phyloP scores from a whole-genome alignment of 345 rosid species.

The Ceriops tagal region DNA sequence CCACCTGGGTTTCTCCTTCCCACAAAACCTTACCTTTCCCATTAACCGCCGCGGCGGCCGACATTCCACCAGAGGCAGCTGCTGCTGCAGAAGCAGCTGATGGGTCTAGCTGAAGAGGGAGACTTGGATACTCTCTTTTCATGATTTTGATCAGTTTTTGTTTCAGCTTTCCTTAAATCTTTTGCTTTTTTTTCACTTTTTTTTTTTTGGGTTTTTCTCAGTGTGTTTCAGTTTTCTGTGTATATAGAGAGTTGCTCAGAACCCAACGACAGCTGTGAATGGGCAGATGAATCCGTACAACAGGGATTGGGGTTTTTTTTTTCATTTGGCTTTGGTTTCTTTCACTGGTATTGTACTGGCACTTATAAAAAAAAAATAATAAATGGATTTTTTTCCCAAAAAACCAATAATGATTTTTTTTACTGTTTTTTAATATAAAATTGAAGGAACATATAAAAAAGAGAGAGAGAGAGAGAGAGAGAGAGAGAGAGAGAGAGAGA shows the following conservation, averaged over 20 bases:
- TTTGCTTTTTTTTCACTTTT: too few species aligned
- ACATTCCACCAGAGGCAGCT: neutral
- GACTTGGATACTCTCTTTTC: slow-evolving; percentile 54
- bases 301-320: slow-evolving; percentile 33
- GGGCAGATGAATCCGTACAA: slow-evolving; percentile 43
- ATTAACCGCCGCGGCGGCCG: slow-evolving; percentile 15
- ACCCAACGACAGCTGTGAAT: slow-evolving; percentile 23
- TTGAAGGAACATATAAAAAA: slow-evolving; percentile 4
- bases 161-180: neutral
- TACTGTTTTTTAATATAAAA: neutral
- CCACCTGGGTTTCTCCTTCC: slow-evolving; percentile 30
- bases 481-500: slow-evolving; percentile 34
- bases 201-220: neutral
- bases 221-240: slow-evolving; percentile 1
- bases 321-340: slow-evolving; percentile 23
- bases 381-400: neutral
- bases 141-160: slow-evolving; percentile 11
- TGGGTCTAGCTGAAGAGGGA: slow-evolving; percentile 23
- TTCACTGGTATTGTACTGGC: slow-evolving; percentile 30
- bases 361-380: slow-evolving; percentile 17
- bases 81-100: slow-evolving; percentile 3
- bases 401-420: too few species aligned
- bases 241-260: slow-evolving; percentile 11
- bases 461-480: too few species aligned
- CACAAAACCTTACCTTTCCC: slow-evolving; percentile 46